Conservation (phyloP, 164 flowering plant genomes). For the Stephania yunnanensis region DNA sequence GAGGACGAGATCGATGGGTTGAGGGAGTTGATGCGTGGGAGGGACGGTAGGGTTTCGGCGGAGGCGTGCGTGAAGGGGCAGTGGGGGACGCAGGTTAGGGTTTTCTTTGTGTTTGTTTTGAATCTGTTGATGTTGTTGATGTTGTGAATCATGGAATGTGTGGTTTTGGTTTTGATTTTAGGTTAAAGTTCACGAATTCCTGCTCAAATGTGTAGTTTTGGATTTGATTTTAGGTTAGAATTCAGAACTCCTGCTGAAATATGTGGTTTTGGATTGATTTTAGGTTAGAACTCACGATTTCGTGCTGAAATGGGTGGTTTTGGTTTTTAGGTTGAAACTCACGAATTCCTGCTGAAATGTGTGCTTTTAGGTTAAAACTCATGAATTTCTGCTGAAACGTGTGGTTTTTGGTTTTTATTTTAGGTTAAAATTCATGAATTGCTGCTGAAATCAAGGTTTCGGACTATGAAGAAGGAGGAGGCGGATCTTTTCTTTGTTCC, state of each 20-base stretch:
- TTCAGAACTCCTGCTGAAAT: too few species aligned
- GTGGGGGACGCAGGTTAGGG: slow-evolving; percentile 92
- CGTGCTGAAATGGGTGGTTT: too few species aligned
- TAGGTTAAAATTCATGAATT: slow-evolving; percentile 73
- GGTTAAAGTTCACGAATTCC: too few species aligned
- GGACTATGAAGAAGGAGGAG: slow-evolving; percentile 71
- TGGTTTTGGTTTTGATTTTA: too few species aligned
- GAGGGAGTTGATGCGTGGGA: slow-evolving; percentile 58
- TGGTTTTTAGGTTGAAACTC: too few species aligned
- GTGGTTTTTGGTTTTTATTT: background rate
- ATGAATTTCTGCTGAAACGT: too few species aligned
- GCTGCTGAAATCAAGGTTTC: slow-evolving; percentile 56
- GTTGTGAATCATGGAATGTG: background rate
- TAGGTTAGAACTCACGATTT: too few species aligned
- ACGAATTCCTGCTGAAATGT: too few species aligned
- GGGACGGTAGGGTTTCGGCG: slow-evolving; percentile 52
- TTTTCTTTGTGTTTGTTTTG: background rate
- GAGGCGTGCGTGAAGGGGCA: slow-evolving; percentile 73
- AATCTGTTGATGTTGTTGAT: background rate
- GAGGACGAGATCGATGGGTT: slow-evolving; percentile 80
- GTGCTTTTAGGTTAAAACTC: too few species aligned
- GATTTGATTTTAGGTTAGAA: too few species aligned
- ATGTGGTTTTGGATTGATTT: too few species aligned
- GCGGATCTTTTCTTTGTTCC: slow-evolving; percentile 97
- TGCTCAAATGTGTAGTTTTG: too few species aligned